Conservation (phyloP, 2,329 filamentous ascomycete genomes). For the Talaromyces sp. region DNA sequence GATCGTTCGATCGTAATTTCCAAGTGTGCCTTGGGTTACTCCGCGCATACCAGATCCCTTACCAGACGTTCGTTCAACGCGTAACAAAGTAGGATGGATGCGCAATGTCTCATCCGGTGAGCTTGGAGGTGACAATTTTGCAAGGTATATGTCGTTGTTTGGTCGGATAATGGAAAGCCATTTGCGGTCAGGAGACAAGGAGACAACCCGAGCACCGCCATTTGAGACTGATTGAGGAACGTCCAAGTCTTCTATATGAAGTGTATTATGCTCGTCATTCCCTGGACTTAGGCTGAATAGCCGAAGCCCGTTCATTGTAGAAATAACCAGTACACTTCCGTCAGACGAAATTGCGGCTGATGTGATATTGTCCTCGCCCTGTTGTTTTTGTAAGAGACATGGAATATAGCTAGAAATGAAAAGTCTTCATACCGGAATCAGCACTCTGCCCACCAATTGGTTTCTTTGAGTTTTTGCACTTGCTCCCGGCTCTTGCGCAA, state of each 20-base stretch:
- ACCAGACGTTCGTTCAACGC: constrained; percentile 3
- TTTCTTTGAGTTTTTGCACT: constrained; percentile 34
- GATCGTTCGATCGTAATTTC: constrained; percentile 71
- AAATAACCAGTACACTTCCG: constrained; percentile 68
- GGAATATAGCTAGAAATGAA: constrained; percentile 28
- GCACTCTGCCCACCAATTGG: constrained; percentile 60
- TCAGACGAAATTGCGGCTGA: constrained; percentile 66
- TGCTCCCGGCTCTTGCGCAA: constrained; percentile 46
- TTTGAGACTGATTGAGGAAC: constrained; percentile 53
- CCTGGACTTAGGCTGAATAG: constrained; percentile 62
- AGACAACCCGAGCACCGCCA: constrained; percentile 62
- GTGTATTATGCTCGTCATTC: constrained; percentile 48
- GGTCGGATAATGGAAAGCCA: constrained; percentile 51
- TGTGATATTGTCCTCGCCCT: constrained; percentile 77
- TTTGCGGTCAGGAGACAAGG: constrained; percentile 43
- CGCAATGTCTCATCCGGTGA: constrained; percentile 38
- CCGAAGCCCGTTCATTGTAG: constrained; percentile 70
- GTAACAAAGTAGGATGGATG: constrained; percentile 26
- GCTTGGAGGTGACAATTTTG: constrained; percentile 37
- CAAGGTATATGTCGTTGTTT: constrained; percentile 54
- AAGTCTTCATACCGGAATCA: constrained; percentile 41
- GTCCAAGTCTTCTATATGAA: constrained; percentile 67
- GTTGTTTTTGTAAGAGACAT: not conserved
- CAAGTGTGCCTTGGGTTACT: constrained; percentile 60
- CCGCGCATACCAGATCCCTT: constrained; percentile 28